Evolutionary conservation across 352 stramenopile species (phyloP).

Genomic region (Phytophthora fragariaefolia): DNA sequence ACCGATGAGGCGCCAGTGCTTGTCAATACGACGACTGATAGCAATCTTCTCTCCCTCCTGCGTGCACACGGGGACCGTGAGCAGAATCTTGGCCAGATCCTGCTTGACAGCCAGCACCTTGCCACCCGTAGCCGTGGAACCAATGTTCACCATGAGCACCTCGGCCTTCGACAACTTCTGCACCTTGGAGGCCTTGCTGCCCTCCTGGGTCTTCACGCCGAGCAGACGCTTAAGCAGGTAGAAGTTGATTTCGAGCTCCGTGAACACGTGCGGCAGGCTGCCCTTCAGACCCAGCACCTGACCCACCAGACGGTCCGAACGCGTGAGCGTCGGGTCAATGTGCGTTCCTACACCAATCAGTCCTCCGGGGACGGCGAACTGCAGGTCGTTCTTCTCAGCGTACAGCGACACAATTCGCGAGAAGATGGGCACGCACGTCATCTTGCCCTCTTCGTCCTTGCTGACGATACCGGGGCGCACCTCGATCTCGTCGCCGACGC

Average conservation of each 20-base stretch:
- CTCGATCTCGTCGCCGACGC: constrained; percentile 99
- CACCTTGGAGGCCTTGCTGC: constrained; percentile 99
- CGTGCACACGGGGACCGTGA: constrained; percentile 99
- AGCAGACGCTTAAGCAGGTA: constrained; percentile 99
- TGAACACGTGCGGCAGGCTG: constrained; percentile 98
- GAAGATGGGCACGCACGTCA: constrained; percentile 95
- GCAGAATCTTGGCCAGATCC: constrained; percentile 98
- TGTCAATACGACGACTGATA: constrained; percentile 98
- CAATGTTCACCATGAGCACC: constrained; percentile 99
- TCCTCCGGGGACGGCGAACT: constrained; percentile 98
- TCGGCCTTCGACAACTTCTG: constrained; percentile 99
- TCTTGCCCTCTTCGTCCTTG: constrained; percentile 97
- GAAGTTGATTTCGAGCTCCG: constrained; percentile 99
- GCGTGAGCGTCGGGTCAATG: constrained; percentile 99
- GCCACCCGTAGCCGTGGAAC: constrained; percentile 98
- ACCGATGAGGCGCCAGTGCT: constrained; percentile 99
- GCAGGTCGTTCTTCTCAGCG: constrained; percentile 99
- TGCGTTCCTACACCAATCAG: constrained; percentile 99
- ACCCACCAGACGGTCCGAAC: constrained; percentile 99
- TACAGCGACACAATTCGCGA: constrained; percentile 97
- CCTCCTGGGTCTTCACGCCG: constrained; percentile 99
- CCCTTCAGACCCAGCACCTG: constrained; percentile 98
- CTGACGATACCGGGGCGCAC: constrained; percentile 99
- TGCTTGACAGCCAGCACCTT: constrained; percentile 95
- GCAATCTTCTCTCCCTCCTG: constrained; percentile 99